These are phyloP conservation scores for Neurospora sublineolata DNA, from an alignment of 495 filamentous ascomycete species.

Conservation along the genomic window DNA sequence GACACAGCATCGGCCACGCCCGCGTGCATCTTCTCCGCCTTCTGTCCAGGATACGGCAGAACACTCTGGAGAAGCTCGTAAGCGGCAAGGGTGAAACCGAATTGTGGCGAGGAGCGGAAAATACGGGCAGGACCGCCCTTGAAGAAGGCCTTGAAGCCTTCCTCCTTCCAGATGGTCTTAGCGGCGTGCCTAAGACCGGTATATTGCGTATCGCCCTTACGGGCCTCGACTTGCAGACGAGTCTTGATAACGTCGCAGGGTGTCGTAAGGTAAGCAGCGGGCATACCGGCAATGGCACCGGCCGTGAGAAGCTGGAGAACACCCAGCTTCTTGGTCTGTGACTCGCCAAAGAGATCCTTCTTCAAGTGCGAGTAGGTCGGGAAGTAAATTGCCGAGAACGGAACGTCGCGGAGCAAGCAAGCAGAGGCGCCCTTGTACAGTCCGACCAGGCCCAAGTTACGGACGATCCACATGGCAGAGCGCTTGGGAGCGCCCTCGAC, in stretches of 20 bases:
- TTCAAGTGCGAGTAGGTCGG: constrained; percentile 92
- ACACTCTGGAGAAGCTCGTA: constrained; percentile 83
- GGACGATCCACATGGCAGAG: constrained; percentile 94
- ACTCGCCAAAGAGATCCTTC: constrained; percentile 85
- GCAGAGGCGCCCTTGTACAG: constrained; percentile 97
- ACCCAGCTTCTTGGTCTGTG: constrained; percentile 77
- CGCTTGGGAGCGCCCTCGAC: constrained; percentile 74
- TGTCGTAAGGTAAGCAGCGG: constrained; percentile 92
- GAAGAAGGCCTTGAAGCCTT: constrained; percentile 94
- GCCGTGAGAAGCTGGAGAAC: constrained; percentile 86
- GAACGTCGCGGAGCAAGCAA: constrained; percentile 88
- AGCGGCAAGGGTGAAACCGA: constrained; percentile 90
- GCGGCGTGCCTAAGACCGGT: constrained; percentile 81
- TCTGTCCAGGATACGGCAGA: constrained; percentile 65
- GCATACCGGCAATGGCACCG: constrained; percentile 97
- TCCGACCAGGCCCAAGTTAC: constrained; percentile 87
- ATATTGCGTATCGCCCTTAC: constrained; percentile 85
- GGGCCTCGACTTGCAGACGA: constrained; percentile 88
- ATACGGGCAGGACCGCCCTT: constrained; percentile 95
- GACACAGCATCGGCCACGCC: constrained; percentile 41
- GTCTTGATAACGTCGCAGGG: constrained; percentile 99
- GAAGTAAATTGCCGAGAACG: constrained; percentile 98
- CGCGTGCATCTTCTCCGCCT: constrained; percentile 28
- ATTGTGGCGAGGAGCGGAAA: constrained; percentile 86
- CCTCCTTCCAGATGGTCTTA: constrained; percentile 68